Evolutionary conservation across 257 asterid species (phyloP), one percentile per base, ranked within the genome.

Genomic region (Solanum paucissectum): DNA sequence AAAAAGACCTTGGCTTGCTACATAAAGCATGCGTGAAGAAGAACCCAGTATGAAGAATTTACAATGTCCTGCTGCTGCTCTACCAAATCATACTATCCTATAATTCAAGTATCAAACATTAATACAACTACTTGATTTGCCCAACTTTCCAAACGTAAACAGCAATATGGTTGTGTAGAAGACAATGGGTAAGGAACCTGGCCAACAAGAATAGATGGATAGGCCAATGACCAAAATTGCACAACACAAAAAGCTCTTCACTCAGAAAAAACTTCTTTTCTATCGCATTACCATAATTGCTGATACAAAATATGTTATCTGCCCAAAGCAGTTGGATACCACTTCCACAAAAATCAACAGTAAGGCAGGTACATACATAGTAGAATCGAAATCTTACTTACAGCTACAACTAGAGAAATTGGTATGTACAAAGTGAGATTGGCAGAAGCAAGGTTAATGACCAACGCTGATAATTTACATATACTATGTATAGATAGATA

Each of bases 361-460:
- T 29, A 82, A 49, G 69, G 62, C 20, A 49, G 42, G 44, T 46
- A 29, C 68, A 5, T 32, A 52, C 68, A 5, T 32, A 52, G 69
- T 27, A 27, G 71, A 71, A 40, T 87, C 58, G 21, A 83, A 55
- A 36, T 32, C 55, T 87, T 83, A 85, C 82, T 91, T 73, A 40
- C 87, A 86, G 68, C 82, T 82, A 87, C 29, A 75, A 82, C 86
- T 88, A 81, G 58, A 85, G 52, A 64, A 44, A 12, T 2, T 29
- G 77, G 87, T 90, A 90, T 92, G 79, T 92, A 92, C 94, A 92
- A 52, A 49, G 89, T 23, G 88, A 86, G 74, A 84, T 81, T 83
- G 84, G 49, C n/a, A 62, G 37, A 55, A 84, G 87, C 90, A 91
- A 74, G 79, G 83, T 38, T 76, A 85, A 89, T 81, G 72, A 87